phyloP scores from a whole-genome alignment of 805 yeast species.

The Gaillardinia entomophila region DNA sequence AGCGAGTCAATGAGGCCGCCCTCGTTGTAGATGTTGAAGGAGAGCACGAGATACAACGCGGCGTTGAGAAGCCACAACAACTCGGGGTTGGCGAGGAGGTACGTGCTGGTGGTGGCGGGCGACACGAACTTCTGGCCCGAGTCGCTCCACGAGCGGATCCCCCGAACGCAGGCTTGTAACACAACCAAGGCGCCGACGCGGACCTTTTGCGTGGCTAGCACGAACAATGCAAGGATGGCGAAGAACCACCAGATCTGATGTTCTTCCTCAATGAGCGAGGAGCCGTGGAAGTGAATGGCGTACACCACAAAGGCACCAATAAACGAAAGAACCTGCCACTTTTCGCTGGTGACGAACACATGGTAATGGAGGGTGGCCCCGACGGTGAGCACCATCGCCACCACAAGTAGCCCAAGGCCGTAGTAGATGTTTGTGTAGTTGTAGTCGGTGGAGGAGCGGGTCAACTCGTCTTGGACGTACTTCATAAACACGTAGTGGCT shows the following conservation, averaged over 20 bases:
- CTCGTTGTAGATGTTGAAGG: conserved; percentile 15
- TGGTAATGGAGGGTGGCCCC: no score
- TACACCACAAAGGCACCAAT: no score
- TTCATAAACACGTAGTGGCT: conserved; percentile 32
- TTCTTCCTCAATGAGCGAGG: conserved; percentile 82
- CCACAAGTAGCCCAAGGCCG: conserved; percentile 11
- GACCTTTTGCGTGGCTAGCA: no score
- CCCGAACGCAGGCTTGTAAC: conserved; percentile 41
- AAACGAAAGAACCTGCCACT: no score
- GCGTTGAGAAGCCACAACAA: conserved; percentile 46
- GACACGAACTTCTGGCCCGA: conserved; percentile 78
- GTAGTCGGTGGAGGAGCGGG: conserved; percentile 69
- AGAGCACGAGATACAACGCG: conserved; percentile 27
- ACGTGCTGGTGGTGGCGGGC: conserved; percentile 31
- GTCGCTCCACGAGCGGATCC: conserved; percentile 78
- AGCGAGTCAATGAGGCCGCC: conserved; percentile 19
- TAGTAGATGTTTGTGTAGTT: conserved; percentile 42
- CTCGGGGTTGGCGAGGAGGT: conserved; percentile 25
- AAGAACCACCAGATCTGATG: conserved; percentile 90
- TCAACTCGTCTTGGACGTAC: conserved; percentile 44
- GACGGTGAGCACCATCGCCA: conserved; percentile 5
- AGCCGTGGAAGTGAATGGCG: conserved; percentile 77
- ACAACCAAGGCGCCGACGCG: no score
- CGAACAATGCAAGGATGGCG: conserved; percentile 11
- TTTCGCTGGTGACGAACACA: no score